Evolutionary conservation across 371 early-diverging fungal genomes (phyloP).

Genomic region (Amoeboaphelidium protococcarum): DNA sequence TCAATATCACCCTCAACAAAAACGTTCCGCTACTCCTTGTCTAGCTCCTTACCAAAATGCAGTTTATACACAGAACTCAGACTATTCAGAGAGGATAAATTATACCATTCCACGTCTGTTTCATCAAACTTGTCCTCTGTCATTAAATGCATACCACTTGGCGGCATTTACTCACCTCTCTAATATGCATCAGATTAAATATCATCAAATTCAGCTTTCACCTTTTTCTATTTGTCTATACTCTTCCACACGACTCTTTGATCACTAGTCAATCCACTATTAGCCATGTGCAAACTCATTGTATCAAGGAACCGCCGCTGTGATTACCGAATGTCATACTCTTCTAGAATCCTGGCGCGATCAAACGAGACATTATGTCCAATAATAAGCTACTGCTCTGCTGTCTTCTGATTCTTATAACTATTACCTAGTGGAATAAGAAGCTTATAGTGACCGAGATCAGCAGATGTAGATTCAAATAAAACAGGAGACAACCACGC

Average conservation of each 20-base stretch:
- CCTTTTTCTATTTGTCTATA: constrained; percentile 21
- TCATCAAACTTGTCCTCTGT: neutral
- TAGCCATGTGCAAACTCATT: constrained; percentile 74
- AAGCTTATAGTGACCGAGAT: neutral
- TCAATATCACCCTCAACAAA: constrained; percentile 30
- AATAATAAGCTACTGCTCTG: constrained; percentile 38
- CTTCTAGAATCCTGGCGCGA: constrained; percentile 60
- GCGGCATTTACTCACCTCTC: neutral
- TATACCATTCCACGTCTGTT: neutral
- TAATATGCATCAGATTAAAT: constrained; percentile 6
- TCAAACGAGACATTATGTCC: constrained; percentile 87
- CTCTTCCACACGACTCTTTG: constrained; percentile 55
- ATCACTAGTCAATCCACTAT: constrained; percentile 63
- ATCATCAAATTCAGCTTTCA: constrained; percentile 7
- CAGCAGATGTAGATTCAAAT: constrained; percentile 9
- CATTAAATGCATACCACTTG: neutral
- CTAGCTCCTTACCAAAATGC: constrained; percentile 35
- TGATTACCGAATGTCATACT: constrained; percentile 21
- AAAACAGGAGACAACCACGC: constrained; percentile 61
- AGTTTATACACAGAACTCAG: constrained; percentile 47
- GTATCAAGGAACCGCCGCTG: constrained; percentile 52
- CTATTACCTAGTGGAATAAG: constrained; percentile 10
- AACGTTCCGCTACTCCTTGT: constrained; percentile 39
- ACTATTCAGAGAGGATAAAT: constrained; percentile 35
- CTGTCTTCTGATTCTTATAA: constrained; percentile 43